These are phyloP conservation scores for Blumeriella jaapii DNA, from an alignment of 2,329 filamentous ascomycete species.

Conservation along the genomic window DNA sequence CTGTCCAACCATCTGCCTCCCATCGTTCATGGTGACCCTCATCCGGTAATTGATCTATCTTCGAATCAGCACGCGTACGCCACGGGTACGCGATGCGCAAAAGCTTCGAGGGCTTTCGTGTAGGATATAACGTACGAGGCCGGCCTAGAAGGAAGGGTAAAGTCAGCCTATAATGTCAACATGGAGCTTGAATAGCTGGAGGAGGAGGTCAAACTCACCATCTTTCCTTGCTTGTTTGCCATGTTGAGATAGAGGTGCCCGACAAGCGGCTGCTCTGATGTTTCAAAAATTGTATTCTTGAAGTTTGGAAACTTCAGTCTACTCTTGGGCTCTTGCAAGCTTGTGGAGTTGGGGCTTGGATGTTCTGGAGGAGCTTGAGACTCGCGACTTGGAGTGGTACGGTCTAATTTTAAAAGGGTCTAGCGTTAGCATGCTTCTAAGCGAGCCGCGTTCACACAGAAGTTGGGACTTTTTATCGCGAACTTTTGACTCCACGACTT, in stretches of 20 bases:
- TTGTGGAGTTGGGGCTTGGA: constrained; percentile 15
- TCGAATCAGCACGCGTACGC: constrained; percentile 15
- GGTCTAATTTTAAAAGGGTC: no score
- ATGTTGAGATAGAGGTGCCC: constrained; percentile 38
- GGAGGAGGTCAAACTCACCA: constrained; percentile 57
- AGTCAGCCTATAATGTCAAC: constrained; percentile 51
- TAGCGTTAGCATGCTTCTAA: no score
- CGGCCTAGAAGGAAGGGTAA: constrained; percentile 45
- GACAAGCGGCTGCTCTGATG: constrained; percentile 27
- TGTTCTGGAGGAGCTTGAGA: constrained; percentile 1
- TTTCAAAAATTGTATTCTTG: constrained; percentile 28
- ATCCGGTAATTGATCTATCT: constrained; percentile 96
- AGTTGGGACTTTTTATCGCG: no score
- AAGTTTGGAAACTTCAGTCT: constrained; percentile 26
- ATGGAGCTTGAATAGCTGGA: constrained; percentile 31
- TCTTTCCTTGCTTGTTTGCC: constrained; percentile 97
- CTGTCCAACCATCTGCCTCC: constrained; percentile 91
- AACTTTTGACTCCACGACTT: constrained; percentile 10
- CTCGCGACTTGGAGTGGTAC: no score
- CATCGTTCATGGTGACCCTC: constrained; percentile 90
- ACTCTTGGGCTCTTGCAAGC: constrained; percentile 23
- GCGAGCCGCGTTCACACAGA: no score
- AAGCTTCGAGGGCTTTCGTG: constrained; percentile 27
- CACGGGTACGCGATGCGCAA: constrained; percentile 3
- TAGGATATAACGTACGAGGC: constrained; percentile 48